Evolutionary conservation across 75 land plant genomes (phyloP).

Genomic region (Sequoiadendron giganteum): DNA sequence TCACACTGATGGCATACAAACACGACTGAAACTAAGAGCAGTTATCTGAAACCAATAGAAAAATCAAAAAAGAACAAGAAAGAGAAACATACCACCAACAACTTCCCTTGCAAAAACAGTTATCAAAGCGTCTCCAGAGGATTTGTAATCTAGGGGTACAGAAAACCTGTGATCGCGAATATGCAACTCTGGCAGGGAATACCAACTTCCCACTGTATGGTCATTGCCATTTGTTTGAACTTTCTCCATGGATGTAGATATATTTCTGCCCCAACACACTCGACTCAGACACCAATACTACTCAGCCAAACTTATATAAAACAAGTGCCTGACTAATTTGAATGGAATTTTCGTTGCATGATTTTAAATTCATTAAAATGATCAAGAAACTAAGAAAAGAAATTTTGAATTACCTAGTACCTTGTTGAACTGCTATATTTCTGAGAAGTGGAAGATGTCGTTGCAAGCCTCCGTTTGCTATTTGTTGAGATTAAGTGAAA

Average conservation of each 20-base stretch:
- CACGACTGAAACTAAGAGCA: background rate
- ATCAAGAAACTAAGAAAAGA: background rate
- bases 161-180: conserved; percentile 70
- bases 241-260: background rate
- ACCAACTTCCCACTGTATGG: conserved; percentile 55
- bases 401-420: background rate
- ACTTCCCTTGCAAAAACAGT: conserved; percentile 80
- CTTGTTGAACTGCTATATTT: too few species aligned
- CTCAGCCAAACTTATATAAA: background rate
- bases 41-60: background rate
- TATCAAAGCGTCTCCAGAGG: conserved; percentile 21
- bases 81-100: conserved; percentile 41
- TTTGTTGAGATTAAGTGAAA: too few species aligned
- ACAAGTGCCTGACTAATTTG: background rate
- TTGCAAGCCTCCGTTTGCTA: too few species aligned
- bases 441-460: too few species aligned
- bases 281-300: background rate
- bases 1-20: background rate
- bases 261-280: background rate
- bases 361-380: background rate
- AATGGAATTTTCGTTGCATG: background rate
- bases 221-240: background rate
- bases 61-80: background rate
- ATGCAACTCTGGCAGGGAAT: conserved; percentile 67
- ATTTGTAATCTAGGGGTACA: conserved; percentile 72